Evolutionary conservation across 352 stramenopile genomes (phyloP), one percentile per base, ranked within the genome.

Genomic region (Phytophthora pluvialis): DNA sequence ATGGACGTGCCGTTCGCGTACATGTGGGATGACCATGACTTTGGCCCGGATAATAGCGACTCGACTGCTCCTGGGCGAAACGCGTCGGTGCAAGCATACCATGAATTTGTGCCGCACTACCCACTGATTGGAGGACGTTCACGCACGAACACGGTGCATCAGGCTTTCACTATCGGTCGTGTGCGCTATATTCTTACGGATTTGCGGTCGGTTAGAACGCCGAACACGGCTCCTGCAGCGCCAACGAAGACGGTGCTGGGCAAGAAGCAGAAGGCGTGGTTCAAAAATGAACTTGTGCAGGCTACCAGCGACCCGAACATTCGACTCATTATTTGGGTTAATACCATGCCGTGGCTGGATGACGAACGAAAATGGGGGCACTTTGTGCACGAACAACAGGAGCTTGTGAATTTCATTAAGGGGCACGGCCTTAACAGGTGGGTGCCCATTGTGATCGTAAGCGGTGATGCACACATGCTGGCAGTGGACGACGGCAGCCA

Each of bases 21-120:
- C 66, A 97, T 96, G 88, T 97, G 86, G 84, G 86, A 95, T 61
- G 90, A 97, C 73, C 90, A 97, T 69, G 90, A 97, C 64, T 97
- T 87, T 58, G 90, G 89, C 28, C 88, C 86, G 29, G 88, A 97
- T 73, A 97, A 97, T 57, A 95, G 86, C 25, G 84, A 97, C 64
- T 81, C 81, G 50, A 93, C 78, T 13, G 85, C 87, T 29, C 81
- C 75, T 1, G 87, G 85, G 29, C 75, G 86, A 7, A 78, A 90
- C 16, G 83, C 86, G 0, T 91, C 90, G 7, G 60, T 95, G 7
- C 76, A 89, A 66, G 84, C 83, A 26, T 96, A 94, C 70, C 81
- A 80, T 1, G 86, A 96, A 60, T 83, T 88, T 36, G 88, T 96
- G 1, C 89, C 90, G 31, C 83, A 94, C 56, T 96, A 96, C 61